Base-by-base conservation (phyloP, 106 monocot species). In the Dendrobium nobile region DNA sequence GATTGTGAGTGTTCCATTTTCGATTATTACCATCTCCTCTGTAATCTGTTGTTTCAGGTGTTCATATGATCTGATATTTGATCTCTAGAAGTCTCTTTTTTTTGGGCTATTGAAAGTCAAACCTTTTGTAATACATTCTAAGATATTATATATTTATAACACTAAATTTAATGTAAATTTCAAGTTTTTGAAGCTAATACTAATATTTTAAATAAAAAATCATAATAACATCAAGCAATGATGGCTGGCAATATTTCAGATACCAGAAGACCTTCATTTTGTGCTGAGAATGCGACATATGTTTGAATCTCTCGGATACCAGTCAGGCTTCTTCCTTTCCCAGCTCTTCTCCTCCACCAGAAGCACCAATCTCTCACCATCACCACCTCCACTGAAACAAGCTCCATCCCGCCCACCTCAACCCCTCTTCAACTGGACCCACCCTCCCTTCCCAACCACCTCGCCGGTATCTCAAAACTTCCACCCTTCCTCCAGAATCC, bases 221-320 rank as follows among this genome's bases (percentile, higher is more conserved):
- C 31, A 31, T 31, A 31, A 31, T 37, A 37, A 37, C 37, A 37
- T 37, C 37, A 37, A 37, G 37, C 37, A 37, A 2, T 47, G 47
- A 5, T 47, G 47, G 11, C 7, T 47, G 47, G 47, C 10, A 47
- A 47, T 47, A 47, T 65, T 41, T 40, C 84, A 95, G 95, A 95
- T 95, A 83, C 87, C 95, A 18, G 95, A 95, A 78, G 95, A 95
- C 77, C 84, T 95, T 58, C 95, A 95, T 64, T 95, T 95, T 77
- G 95, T 95, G 47, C 87, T 95, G 78, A 84, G 90, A 67, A 95
- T 95, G 95, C 85, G 95, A 13, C 95, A 92, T 78, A 90, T 89
- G 87, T 90, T 95, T 41, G 95, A 95, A 73, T 95, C 95, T 7
- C 84, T 95, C 13, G 90, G 92, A 7, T 92, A 90, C 78, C 92